These are phyloP conservation scores for Francoa sonchifolia DNA, from an alignment of 441 rosid genomes.

Conservation along the genomic window DNA sequence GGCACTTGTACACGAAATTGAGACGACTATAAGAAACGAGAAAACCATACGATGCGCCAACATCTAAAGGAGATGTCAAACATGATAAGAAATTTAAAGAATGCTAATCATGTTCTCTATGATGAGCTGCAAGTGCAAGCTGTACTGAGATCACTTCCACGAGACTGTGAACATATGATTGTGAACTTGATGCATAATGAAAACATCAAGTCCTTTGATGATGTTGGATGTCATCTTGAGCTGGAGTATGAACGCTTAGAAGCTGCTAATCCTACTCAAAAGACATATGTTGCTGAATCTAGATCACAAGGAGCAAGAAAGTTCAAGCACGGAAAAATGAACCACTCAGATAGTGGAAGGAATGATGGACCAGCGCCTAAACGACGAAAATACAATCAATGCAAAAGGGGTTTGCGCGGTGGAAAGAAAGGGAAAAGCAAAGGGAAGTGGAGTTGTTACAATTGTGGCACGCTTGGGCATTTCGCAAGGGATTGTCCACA, in stretches of 20 bases:
- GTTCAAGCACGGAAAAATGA: neutral
- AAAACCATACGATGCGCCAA: neutral
- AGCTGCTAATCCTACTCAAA: neutral
- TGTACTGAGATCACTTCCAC: neutral
- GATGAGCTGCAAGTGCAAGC: constrained; percentile 2
- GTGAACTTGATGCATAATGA: neutral
- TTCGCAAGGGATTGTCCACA: too few species aligned
- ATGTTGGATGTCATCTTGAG: neutral
- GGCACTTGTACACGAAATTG: neutral
- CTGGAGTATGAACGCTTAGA: constrained; percentile 1
- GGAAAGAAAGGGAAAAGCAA: neutral
- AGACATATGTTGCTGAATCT: neutral
- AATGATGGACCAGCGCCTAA: too few species aligned
- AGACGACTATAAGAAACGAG: neutral
- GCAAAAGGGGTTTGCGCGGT: neutral
- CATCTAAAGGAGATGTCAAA: too few species aligned
- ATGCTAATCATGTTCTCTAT: neutral
- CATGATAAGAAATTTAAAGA: neutral
- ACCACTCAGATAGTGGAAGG: too few species aligned
- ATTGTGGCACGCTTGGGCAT: too few species aligned
- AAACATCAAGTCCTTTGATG: neutral
- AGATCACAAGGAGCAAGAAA: neutral
- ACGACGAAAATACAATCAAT: neutral
- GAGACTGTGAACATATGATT: neutral
- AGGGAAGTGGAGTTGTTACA: too few species aligned